Percentiles rank a stretch among this genome's conserved stretches.
Evolutionary conservation across 2,329 filamentous ascomycete genomes (phyloP).

Genomic region (Esteya vermicola): DNA sequence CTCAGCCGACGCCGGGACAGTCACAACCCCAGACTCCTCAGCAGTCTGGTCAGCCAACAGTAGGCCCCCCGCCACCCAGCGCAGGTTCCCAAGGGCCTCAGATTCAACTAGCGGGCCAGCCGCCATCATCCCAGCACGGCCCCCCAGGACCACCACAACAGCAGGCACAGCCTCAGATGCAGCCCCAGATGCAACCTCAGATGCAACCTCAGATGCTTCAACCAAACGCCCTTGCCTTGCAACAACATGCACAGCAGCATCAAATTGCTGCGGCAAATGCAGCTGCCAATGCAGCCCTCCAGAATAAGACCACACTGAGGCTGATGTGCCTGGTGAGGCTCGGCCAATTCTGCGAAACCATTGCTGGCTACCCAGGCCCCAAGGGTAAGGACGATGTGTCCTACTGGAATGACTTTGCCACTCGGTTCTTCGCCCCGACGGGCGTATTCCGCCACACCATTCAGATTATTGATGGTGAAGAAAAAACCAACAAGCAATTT

Average conservation of each 20-base stretch:
- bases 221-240: slow-evolving; percentile 22
- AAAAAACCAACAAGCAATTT: slow-evolving; percentile 59
- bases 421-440: slow-evolving; percentile 63
- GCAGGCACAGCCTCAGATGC: too few species aligned
- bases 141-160: too few species aligned
- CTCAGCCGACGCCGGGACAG: slow-evolving; percentile 1
- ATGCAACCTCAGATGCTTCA: slow-evolving; percentile 20
- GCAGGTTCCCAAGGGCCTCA: slow-evolving; percentile 13
- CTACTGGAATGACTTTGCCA: slow-evolving; percentile 71
- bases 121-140: too few species aligned
- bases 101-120: too few species aligned
- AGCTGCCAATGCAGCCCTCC: slow-evolving; percentile 21
- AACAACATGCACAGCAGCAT: slow-evolving; percentile 17
- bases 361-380: slow-evolving; percentile 40
- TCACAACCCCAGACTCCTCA: slow-evolving; percentile 16
- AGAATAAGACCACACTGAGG: slow-evolving; percentile 37
- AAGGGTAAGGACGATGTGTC: slow-evolving; percentile 53
- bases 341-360: slow-evolving; percentile 47
- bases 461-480: slow-evolving; percentile 38
- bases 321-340: slow-evolving; percentile 44
- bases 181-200: slow-evolving; percentile 26
- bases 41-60: slow-evolving; percentile 19
- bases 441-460: slow-evolving; percentile 67
- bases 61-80: slow-evolving; percentile 18
- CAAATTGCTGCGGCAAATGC: slow-evolving; percentile 17